These are phyloP conservation scores for Teunomyces gatunensis DNA, from an alignment of 805 yeast genomes.

Conservation along the genomic window DNA sequence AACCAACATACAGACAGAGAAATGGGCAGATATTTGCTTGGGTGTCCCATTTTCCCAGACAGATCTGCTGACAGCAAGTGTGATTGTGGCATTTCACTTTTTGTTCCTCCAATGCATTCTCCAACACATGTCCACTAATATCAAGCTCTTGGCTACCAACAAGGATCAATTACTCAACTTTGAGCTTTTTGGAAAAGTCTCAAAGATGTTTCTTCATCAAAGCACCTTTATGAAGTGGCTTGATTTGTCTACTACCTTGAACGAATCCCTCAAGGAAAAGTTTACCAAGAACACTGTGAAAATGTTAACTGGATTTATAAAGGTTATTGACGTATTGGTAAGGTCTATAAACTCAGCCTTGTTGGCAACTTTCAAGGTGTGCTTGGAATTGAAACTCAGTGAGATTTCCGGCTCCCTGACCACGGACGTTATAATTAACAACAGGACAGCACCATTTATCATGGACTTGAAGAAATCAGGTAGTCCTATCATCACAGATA, in stretches of 20 bases:
- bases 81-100: constrained; percentile 28
- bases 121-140: constrained; percentile 19
- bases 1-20: neutral
- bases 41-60: constrained; percentile 11
- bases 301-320: constrained; percentile 24
- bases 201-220: constrained; percentile 15
- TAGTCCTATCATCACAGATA: neutral
- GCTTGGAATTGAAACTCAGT: constrained; percentile 7
- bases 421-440: neutral
- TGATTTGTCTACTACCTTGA: constrained; percentile 4
- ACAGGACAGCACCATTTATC: neutral
- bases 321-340: constrained; percentile 14
- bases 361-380: neutral
- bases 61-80: constrained; percentile 5
- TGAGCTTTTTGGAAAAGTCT: constrained; percentile 11
- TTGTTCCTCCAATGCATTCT: constrained; percentile 24
- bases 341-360: constrained; percentile 3
- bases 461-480: constrained; percentile 4
- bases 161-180: constrained; percentile 11
- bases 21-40: neutral
- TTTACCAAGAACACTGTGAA: constrained; percentile 21
- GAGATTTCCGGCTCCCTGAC: neutral
- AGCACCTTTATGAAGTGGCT: constrained; percentile 25
- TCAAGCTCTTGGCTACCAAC: constrained; percentile 11
- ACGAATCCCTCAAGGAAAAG: constrained; percentile 11